phyloP scores from a whole-genome alignment of 805 yeast species.

The Spathaspora passalidarum region DNA sequence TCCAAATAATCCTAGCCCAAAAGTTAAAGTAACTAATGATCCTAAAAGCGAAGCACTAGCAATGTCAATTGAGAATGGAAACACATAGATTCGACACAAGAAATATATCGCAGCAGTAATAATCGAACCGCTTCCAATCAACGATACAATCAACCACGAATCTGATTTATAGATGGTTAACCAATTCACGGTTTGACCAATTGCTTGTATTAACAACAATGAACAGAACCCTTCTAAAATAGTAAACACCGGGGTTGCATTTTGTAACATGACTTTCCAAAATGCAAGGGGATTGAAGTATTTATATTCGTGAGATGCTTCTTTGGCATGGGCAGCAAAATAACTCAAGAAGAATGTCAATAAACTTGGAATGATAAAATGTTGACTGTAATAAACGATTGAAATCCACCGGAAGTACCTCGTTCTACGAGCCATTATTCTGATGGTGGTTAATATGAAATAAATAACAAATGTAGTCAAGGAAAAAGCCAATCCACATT shows the following conservation, averaged over 20 bases:
- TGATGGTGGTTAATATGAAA: conserved; percentile 67
- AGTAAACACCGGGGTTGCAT: conserved; percentile 87
- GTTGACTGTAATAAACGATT: conserved; percentile 73
- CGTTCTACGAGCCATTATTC: conserved; percentile 48
- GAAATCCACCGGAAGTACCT: conserved; percentile 44
- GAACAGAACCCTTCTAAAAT: conserved; percentile 92
- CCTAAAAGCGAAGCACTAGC: conserved; percentile 83
- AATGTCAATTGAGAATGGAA: conserved; percentile 67
- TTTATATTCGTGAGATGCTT: not conserved
- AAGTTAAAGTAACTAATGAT: conserved; percentile 72
- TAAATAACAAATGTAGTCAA: conserved; percentile 58
- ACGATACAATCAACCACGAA: conserved; percentile 71
- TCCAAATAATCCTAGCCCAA: conserved; percentile 76
- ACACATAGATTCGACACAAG: conserved; percentile 76
- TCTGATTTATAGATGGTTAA: conserved; percentile 63
- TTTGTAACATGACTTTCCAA: conserved; percentile 71
- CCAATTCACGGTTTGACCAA: conserved; percentile 80
- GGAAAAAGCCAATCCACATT: conserved; percentile 86
- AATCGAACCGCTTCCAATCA: conserved; percentile 69
- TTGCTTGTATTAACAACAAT: conserved; percentile 84
- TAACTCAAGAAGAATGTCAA: conserved; percentile 64
- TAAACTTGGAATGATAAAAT: conserved; percentile 76
- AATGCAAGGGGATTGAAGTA: conserved; percentile 38
- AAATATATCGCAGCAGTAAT: conserved; percentile 76
- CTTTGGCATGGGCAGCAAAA: conserved; percentile 22